These are phyloP conservation scores for Filosporella fistucella DNA, from an alignment of 495 filamentous ascomycete species.

Conservation along the genomic window DNA sequence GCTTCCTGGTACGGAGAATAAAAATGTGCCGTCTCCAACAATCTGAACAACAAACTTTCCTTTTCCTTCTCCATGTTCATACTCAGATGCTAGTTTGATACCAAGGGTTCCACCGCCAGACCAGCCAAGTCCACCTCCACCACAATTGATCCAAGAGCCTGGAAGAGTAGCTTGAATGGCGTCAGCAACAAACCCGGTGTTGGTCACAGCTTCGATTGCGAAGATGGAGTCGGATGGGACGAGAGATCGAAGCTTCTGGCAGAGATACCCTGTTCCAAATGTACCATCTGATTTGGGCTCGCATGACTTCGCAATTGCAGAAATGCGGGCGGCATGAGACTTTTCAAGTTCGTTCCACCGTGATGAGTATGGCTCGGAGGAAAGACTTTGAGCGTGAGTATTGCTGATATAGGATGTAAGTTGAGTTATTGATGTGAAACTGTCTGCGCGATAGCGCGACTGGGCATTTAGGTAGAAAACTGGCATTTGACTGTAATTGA, in stretches of 20 bases:
- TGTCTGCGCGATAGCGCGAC: constrained; percentile 72
- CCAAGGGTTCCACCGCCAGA: constrained; percentile 86
- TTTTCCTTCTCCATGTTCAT: constrained; percentile 51
- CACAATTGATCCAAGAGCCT: constrained; percentile 89
- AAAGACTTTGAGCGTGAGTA: constrained; percentile 40
- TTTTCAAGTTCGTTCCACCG: constrained; percentile 53
- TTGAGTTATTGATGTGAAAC: constrained; percentile 66
- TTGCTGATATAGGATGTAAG: constrained; percentile 49
- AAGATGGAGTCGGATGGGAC: constrained; percentile 78
- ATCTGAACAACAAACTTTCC: constrained; percentile 89
- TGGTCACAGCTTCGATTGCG: constrained; percentile 86
- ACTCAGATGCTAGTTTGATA: constrained; percentile 78
- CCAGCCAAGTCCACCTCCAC: constrained; percentile 91
- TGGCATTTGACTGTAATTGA: constrained; percentile 68
- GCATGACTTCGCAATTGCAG: constrained; percentile 52
- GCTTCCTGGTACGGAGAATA: constrained; percentile 83
- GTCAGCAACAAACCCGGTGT: constrained; percentile 73
- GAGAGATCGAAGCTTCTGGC: constrained; percentile 53
- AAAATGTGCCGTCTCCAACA: constrained; percentile 87
- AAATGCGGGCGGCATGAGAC: constrained; percentile 55
- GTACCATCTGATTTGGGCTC: constrained; percentile 54
- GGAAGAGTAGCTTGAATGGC: constrained; percentile 72
- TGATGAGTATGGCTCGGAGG: constrained; percentile 37
- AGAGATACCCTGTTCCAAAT: constrained; percentile 69
- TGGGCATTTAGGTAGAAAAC: constrained; percentile 73